These are phyloP conservation scores for Mycosphaerella sp. DNA, from an alignment of 2,329 filamentous ascomycete genomes.

Conservation along the genomic window DNA sequence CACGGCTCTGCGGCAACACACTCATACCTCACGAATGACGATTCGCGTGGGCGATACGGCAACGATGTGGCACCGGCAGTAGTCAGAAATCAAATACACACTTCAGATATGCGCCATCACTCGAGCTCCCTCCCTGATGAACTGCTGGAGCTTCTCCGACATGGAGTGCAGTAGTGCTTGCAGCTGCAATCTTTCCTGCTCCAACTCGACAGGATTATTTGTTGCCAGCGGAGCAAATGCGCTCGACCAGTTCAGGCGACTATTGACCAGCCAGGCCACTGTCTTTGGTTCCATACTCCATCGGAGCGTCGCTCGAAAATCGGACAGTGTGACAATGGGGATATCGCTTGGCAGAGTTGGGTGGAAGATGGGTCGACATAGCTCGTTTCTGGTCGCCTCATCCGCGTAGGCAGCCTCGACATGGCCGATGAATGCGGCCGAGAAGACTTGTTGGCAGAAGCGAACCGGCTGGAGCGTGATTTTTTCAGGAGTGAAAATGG, in stretches of 20 bases:
- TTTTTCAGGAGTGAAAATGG: slow-evolving; percentile 12
- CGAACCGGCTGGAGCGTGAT: slow-evolving; percentile 20
- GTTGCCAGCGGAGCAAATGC: not conserved
- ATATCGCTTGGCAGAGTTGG: slow-evolving; percentile 14
- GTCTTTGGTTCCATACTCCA: slow-evolving; percentile 13
- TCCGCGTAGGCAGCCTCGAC: slow-evolving; percentile 15
- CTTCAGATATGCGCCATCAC: not conserved
- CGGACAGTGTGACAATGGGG: slow-evolving; percentile 4
- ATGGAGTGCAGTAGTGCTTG: not conserved
- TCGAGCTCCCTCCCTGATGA: not conserved
- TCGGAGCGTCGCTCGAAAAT: slow-evolving; percentile 6
- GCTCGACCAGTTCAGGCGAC: slow-evolving; percentile 14
- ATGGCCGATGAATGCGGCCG: slow-evolving; percentile 21
- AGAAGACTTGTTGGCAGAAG: slow-evolving; percentile 22
- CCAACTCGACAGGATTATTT: not conserved
- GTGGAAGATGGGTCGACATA: slow-evolving; percentile 13
- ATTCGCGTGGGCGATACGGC: slow-evolving; percentile 1
- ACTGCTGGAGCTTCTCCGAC: not conserved
- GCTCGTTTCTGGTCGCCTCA: slow-evolving; percentile 13
- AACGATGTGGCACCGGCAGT: not conserved
- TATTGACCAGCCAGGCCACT: slow-evolving; percentile 8
- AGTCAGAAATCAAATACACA: not conserved
- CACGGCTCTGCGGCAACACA: slow-evolving; percentile 28
- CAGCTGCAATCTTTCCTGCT: not conserved
- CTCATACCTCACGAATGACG: not conserved